Evolutionary conservation across 441 rosid species (phyloP).

Genomic region (Erodium chrysanthum): DNA sequence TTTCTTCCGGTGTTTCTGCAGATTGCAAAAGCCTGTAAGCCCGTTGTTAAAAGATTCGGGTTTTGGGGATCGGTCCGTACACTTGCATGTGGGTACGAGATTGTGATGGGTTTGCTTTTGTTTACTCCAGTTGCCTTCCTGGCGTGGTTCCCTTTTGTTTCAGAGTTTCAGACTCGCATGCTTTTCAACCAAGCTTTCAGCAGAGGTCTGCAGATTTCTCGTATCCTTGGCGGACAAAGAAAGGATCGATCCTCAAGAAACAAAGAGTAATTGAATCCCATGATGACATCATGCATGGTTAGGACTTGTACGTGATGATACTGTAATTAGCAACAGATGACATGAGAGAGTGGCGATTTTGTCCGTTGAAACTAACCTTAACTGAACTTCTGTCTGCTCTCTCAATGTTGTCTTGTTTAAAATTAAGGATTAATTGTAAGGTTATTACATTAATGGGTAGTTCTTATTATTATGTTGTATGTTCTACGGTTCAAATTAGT

Average conservation of each 20-base stretch:
- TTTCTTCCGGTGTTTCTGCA: too few species aligned
- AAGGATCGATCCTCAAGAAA: slow-evolving; percentile 68
- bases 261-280: slow-evolving; percentile 43
- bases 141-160: slow-evolving; percentile 97
- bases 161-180: slow-evolving; percentile 99
- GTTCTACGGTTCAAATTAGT: too few species aligned
- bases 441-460: not conserved
- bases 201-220: slow-evolving; percentile 96
- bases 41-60: slow-evolving; percentile 53
- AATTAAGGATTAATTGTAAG: too few species aligned
- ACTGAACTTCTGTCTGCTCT: slow-evolving; percentile 1
- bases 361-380: slow-evolving; percentile 6
- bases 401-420: not conserved
- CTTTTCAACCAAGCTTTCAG: slow-evolving; percentile 98
- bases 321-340: slow-evolving; percentile 13
- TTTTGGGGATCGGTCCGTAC: slow-evolving; percentile 88
- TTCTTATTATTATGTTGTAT: not conserved
- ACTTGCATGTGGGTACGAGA: slow-evolving; percentile 90
- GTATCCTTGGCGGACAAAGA: slow-evolving; percentile 86
- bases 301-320: slow-evolving; percentile 5
- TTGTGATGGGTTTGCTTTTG: slow-evolving; percentile 79
- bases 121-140: slow-evolving; percentile 96
- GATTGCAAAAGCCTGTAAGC: slow-evolving; percentile 96
- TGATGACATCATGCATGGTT: too few species aligned
- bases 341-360: slow-evolving; percentile 21